Conservation (phyloP, 2,329 filamentous ascomycete genomes). For the Botrytis sinoallii region DNA sequence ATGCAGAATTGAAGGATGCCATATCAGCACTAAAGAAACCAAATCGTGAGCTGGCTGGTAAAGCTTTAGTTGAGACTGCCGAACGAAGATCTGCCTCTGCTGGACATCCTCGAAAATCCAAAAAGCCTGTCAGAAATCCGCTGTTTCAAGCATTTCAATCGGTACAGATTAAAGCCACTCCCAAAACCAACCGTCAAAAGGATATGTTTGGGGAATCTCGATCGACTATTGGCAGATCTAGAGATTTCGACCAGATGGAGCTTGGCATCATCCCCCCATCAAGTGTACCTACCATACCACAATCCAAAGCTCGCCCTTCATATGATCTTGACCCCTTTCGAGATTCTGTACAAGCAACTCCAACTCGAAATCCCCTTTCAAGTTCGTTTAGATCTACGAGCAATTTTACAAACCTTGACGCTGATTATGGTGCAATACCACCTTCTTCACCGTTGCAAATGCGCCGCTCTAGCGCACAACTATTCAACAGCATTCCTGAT, state of each 20-base stretch:
- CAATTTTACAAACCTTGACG: background rate
- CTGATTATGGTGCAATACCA: slow-evolving; percentile 21
- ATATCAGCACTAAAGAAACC: slow-evolving; percentile 73
- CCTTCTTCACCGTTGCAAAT: slow-evolving; percentile 33
- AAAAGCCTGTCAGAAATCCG: slow-evolving; percentile 46
- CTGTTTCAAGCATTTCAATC: slow-evolving; percentile 36
- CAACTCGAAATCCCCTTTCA: slow-evolving; percentile 29
- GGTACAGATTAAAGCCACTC: slow-evolving; percentile 38
- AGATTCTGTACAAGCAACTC: slow-evolving; percentile 34
- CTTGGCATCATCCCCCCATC: slow-evolving; percentile 28
- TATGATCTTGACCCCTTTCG: slow-evolving; percentile 26
- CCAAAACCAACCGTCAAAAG: slow-evolving; percentile 34
- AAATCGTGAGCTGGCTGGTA: slow-evolving; percentile 67
- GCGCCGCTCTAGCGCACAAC: slow-evolving; percentile 31
- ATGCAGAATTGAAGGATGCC: slow-evolving; percentile 69
- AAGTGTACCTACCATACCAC: slow-evolving; percentile 33
- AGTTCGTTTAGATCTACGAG: background rate
- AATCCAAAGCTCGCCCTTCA: slow-evolving; percentile 28
- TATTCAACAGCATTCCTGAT: slow-evolving; percentile 31
- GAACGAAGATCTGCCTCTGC: slow-evolving; percentile 56
- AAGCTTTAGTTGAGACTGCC: slow-evolving; percentile 63
- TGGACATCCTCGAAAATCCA: slow-evolving; percentile 49
- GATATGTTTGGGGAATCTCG: slow-evolving; percentile 29
- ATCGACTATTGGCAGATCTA: slow-evolving; percentile 11
- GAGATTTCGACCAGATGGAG: slow-evolving; percentile 21